These are phyloP conservation scores for Candida broadrunensis DNA, from an alignment of 805 yeast species.

Conservation along the genomic window DNA sequence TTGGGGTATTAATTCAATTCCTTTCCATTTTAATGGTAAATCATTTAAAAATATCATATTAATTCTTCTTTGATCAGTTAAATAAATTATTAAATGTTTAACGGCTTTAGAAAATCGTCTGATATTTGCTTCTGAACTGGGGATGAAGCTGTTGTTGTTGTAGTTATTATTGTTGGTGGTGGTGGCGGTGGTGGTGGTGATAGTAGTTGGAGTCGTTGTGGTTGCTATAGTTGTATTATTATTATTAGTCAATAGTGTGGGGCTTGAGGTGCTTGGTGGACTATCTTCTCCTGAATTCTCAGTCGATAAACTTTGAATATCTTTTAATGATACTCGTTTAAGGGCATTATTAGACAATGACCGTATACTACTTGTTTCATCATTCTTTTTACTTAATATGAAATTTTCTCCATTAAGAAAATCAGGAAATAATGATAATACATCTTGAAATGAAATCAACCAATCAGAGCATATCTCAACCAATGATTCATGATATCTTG, in stretches of 20 bases:
- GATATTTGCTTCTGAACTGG: slow-evolving; percentile 8
- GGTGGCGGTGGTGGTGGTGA: too few species aligned
- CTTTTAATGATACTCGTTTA: slow-evolving; percentile 16
- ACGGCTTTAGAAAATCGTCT: slow-evolving; percentile 32
- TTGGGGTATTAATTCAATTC: slow-evolving; percentile 37
- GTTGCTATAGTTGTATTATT: slow-evolving; percentile 1
- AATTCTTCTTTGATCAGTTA: slow-evolving; percentile 54
- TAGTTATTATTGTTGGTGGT: too few species aligned
- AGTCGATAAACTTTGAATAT: slow-evolving; percentile 11
- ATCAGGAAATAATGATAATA: slow-evolving; percentile 36
- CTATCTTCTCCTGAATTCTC: slow-evolving; percentile 5
- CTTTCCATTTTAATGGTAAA: slow-evolving; percentile 43
- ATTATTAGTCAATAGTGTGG: not conserved
- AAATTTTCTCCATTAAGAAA: slow-evolving; percentile 26
- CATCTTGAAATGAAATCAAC: slow-evolving; percentile 33
- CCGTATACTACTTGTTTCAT: not conserved
- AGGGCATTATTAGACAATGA: slow-evolving; percentile 10
- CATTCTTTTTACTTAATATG: not conserved
- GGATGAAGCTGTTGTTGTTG: too few species aligned
- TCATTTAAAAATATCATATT: slow-evolving; percentile 37
- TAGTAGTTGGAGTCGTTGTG: not conserved
- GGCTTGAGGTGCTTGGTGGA: not conserved
- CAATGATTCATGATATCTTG: slow-evolving; percentile 35
- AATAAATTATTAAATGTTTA: slow-evolving; percentile 41
- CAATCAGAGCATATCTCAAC: slow-evolving; percentile 41